Evolutionary conservation across 2,329 filamentous ascomycete genomes (phyloP), one percentile per base, ranked within the genome.

Genomic region (Dendryphion nanum): DNA sequence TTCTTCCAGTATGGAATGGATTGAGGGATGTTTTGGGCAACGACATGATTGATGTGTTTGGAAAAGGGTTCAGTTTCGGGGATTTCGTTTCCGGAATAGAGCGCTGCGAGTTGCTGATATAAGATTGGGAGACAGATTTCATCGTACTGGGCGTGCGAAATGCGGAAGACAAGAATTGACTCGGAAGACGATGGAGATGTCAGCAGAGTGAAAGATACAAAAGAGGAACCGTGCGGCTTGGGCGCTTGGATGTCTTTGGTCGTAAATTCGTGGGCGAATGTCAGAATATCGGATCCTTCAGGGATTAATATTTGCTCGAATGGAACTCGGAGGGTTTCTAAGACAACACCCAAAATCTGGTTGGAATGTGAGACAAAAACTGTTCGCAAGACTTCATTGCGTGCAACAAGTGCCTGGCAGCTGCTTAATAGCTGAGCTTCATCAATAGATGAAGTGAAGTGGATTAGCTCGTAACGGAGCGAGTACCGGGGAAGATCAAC

Each of bases 131-230:
- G 71, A 47, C 78, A 85, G 16, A 85, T 80, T 45, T 82, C 82
- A 47, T 86, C 82, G 53, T 85, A 85, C 48, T 85, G 82, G 1
- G 82, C 78, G 57, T 86, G 82, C 0, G 81, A 85, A 38, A 86
- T 75, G 39, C 82, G 76, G 56, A 83, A 73, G 41, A 77, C 66
- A 12, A 85, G 74, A 31, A 72, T 70, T 4, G 66, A 59, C 8
- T 69, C 54, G 16, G 63, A 66, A 42, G 79, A 78, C 42, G 81
- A 71, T 10, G 23, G n/a, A 32, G 81, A 78, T 44, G 79, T 78
- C 43, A 83, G 83, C 13, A 77, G 68, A 2, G 51, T 57, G 40
- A 65, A 64, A 8, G 50, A 45, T 3, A 62, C 52, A 20, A 65
- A 65, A 0, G 61, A 62, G 2, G 79, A 78, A 2, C 81, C 82